These are phyloP conservation scores for Teunomyces cretensis DNA, from an alignment of 805 yeast genomes.

Conservation along the genomic window DNA sequence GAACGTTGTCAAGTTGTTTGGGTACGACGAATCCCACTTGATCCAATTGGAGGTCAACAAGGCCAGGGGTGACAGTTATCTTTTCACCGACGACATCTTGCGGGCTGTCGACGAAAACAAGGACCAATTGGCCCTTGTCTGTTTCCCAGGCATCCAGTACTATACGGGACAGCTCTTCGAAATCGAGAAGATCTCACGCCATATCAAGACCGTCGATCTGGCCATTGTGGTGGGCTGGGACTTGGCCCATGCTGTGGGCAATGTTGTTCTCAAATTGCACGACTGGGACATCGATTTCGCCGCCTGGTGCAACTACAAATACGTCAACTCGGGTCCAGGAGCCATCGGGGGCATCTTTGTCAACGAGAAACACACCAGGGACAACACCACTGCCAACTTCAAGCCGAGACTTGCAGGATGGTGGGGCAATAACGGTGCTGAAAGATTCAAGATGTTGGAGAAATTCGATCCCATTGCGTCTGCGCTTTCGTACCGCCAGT, in stretches of 20 bases:
- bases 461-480: slow-evolving; percentile 77
- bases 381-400: slow-evolving; percentile 29
- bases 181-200: slow-evolving; percentile 64
- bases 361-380: slow-evolving; percentile 49
- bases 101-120: slow-evolving; percentile 52
- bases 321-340: slow-evolving; percentile 91
- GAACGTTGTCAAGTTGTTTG: slow-evolving; percentile 66
- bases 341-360: slow-evolving; percentile 85
- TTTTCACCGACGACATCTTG: slow-evolving; percentile 65
- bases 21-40: slow-evolving; percentile 50
- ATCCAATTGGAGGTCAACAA: slow-evolving; percentile 61
- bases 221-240: slow-evolving; percentile 85
- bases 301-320: slow-evolving; percentile 91
- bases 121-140: slow-evolving; percentile 66
- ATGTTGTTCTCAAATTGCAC: slow-evolving; percentile 72
- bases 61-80: slow-evolving; percentile 46
- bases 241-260: slow-evolving; percentile 92
- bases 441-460: slow-evolving; percentile 79
- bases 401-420: slow-evolving; percentile 86
- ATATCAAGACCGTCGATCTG: slow-evolving; percentile 43
- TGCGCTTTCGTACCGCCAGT: slow-evolving; percentile 85
- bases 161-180: slow-evolving; percentile 89
- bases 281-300: slow-evolving; percentile 94
- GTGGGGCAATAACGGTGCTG: slow-evolving; percentile 85
- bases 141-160: slow-evolving; percentile 87